These are phyloP conservation scores for Solanum chiquidenum DNA, from an alignment of 257 asterid species.

Conservation along the genomic window DNA sequence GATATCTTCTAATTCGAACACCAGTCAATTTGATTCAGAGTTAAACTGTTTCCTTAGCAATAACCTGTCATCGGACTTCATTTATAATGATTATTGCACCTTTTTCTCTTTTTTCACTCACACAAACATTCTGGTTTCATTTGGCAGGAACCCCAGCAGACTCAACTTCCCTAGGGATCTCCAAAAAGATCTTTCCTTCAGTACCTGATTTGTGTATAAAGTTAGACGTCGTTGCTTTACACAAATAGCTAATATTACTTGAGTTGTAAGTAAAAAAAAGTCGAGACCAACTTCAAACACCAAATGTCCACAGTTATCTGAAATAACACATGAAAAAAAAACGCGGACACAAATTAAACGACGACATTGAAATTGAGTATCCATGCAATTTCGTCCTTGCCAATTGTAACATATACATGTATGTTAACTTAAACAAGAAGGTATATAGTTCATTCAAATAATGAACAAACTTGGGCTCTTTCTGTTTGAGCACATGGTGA, in stretches of 20 bases:
- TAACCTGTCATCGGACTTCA: neutral
- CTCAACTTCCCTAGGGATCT: too few species aligned
- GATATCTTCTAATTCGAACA: too few species aligned
- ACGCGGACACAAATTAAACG: neutral
- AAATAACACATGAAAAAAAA: too few species aligned
- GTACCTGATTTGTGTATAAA: too few species aligned
- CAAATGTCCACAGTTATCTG: neutral
- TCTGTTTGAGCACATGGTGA: too few species aligned
- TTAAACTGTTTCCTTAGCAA: neutral
- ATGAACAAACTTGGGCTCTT: neutral
- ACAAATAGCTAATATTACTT: too few species aligned
- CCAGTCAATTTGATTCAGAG: neutral
- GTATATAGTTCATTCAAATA: neutral
- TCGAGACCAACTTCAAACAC: neutral
- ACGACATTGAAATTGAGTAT: neutral
- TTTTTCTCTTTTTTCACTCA: neutral
- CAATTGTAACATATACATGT: neutral
- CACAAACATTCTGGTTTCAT: neutral
- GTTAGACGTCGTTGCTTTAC: neutral
- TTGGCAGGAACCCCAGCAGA: constrained; percentile 57
- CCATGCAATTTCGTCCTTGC: neutral
- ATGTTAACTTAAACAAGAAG: neutral
- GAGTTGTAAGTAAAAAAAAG: too few species aligned
- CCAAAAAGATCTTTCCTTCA: too few species aligned
- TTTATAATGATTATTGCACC: neutral